Evolutionary conservation across 768 basidiomycete genomes (phyloP).

Genomic region (Chalciporus chontae): DNA sequence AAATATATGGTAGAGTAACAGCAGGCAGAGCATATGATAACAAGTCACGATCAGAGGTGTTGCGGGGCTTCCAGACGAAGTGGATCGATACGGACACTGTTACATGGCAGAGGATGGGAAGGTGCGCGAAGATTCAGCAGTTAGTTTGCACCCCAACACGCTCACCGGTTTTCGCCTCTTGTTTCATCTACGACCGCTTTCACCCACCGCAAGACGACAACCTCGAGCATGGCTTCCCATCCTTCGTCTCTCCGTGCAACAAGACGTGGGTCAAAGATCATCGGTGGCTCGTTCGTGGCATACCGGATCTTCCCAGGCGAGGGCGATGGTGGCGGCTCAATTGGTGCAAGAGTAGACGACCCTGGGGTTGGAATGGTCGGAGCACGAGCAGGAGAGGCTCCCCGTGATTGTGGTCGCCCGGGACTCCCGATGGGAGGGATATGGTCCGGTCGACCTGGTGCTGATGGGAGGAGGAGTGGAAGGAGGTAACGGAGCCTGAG

Average conservation of each 20-base stretch:
- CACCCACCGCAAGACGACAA: conserved; percentile 61
- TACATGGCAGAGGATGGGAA: neutral
- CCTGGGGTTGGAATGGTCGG: conserved; percentile 7
- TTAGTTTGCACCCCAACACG: neutral
- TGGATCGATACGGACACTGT: neutral
- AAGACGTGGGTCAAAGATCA: conserved; percentile 68
- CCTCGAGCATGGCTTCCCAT: conserved; percentile 80
- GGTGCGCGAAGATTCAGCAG: neutral
- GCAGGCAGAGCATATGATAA: conserved; percentile 8
- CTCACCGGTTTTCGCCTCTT: conserved; percentile 38
- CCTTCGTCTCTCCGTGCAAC: conserved; percentile 73
- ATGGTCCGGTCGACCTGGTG: conserved; percentile 29
- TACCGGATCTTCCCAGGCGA: conserved; percentile 37
- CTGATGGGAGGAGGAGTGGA: conserved; percentile 56
- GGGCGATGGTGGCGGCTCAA: conserved; percentile 16
- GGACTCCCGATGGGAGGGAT: conserved; percentile 24
- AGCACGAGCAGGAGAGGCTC: conserved; percentile 24
- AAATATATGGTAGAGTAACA: conserved; percentile 9
- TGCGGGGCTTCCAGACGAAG: neutral
- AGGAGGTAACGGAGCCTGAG: conserved; percentile 80
- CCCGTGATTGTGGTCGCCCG: conserved; percentile 15
- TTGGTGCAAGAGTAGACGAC: neutral
- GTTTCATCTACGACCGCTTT: conserved; percentile 64
- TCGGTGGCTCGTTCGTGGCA: conserved; percentile 40
- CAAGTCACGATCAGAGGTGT: neutral